These are phyloP conservation scores for Eremomyces bilateralis DNA, from an alignment of 495 filamentous ascomycete genomes.

Conservation along the genomic window DNA sequence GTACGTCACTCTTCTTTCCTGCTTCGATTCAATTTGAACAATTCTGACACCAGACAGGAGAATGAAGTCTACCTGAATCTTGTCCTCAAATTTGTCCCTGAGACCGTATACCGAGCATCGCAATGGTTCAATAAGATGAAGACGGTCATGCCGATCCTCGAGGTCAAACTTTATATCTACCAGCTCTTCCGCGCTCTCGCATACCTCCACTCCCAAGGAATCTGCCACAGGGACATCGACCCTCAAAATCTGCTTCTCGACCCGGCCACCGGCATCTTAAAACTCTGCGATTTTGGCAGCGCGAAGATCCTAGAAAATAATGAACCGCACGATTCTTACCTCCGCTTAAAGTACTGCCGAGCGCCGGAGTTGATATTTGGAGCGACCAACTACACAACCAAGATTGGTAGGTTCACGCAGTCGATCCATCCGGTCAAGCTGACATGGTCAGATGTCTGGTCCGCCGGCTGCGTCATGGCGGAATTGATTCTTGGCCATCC, in stretches of 20 bases:
- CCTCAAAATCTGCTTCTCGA: conserved; percentile 93
- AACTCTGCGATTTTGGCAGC: conserved; percentile 97
- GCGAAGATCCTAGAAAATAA: conserved; percentile 98
- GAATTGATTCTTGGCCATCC: conserved; percentile 98
- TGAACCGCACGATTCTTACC: conserved; percentile 98
- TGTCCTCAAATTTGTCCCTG: conserved; percentile 93
- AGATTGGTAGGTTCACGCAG: conserved; percentile 56
- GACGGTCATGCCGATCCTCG: conserved; percentile 96
- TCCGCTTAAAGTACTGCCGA: conserved; percentile 96
- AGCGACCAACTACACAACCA: conserved; percentile 97
- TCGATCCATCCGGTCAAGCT: neutral
- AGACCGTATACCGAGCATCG: conserved; percentile 96
- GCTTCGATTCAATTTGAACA: conserved; percentile 1
- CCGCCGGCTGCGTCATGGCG: conserved; percentile 96
- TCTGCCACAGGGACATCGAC: conserved; percentile 98
- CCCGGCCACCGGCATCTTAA: conserved; percentile 71
- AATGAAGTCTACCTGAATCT: conserved; percentile 98
- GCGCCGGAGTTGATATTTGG: conserved; percentile 97
- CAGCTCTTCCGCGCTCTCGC: conserved; percentile 95
- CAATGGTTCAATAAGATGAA: conserved; percentile 99
- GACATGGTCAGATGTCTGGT: conserved; percentile 68
- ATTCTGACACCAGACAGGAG: conserved; percentile 38
- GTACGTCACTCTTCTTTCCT: conserved; percentile 26
- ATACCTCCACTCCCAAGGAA: conserved; percentile 98
- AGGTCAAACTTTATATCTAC: conserved; percentile 99